phyloP scores from a whole-genome alignment of 2,329 filamentous ascomycete genomes.

The Cryphonectria nitschkei region DNA sequence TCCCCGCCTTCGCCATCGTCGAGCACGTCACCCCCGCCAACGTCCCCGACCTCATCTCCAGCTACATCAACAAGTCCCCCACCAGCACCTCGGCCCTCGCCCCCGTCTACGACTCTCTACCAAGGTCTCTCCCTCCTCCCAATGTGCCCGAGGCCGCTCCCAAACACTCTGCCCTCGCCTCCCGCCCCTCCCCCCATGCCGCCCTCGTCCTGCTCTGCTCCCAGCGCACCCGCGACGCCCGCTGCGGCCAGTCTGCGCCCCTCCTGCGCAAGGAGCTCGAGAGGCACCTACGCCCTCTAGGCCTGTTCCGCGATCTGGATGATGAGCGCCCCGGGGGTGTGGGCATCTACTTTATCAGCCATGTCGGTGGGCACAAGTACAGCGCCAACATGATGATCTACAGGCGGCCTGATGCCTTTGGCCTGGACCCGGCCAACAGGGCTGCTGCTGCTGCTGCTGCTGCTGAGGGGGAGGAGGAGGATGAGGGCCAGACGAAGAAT shows the following conservation, averaged over 20 bases:
- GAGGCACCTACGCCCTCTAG: constrained; percentile 81
- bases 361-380: constrained; percentile 97
- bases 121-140: constrained; percentile 37
- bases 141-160: constrained; percentile 37
- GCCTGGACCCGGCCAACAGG: constrained; percentile 50
- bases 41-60: constrained; percentile 71
- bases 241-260: constrained; percentile 92
- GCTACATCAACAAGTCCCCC: constrained; percentile 71
- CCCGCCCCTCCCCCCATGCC: constrained; percentile 76
- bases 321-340: constrained; percentile 91
- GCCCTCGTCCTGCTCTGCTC: constrained; percentile 92
- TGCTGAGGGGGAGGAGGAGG: constrained; percentile 29
- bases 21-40: constrained; percentile 80
- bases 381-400: constrained; percentile 94
- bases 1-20: constrained; percentile 82
- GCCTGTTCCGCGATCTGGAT: constrained; percentile 82
- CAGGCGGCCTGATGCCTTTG: constrained; percentile 64
- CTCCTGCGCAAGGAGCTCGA: constrained; percentile 88
- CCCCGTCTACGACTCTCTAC: constrained; percentile 40
- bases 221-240: constrained; percentile 89
- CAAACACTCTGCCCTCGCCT: constrained; percentile 39
- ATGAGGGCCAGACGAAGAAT: neutral
- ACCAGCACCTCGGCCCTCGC: constrained; percentile 71
- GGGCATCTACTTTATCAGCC: constrained; percentile 93
- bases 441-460: constrained; percentile 30